A percentile compares a stretch with the other conserved stretches of the same genome.
phyloP scores from a whole-genome alignment of 2,329 filamentous ascomycete genomes.

The Seiridium cupressi region DNA sequence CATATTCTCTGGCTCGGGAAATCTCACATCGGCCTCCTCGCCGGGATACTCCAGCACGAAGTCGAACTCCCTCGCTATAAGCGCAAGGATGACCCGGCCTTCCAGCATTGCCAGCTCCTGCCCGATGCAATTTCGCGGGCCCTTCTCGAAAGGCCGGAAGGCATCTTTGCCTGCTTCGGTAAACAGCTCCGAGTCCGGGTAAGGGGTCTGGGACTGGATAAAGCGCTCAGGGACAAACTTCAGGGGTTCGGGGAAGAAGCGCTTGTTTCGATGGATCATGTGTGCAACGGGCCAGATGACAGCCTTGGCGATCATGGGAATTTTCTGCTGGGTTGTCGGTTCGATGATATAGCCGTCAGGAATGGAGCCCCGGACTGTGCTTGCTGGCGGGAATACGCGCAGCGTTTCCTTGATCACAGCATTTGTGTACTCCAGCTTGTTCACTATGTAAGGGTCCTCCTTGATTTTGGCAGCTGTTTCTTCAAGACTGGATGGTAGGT shows the following conservation, averaged over 20 bases:
- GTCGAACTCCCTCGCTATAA: slow-evolving; percentile 3
- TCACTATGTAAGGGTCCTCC: background rate
- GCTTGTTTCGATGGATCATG: background rate
- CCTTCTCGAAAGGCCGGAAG: slow-evolving; percentile 2
- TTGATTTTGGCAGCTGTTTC: background rate
- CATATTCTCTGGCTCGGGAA: background rate
- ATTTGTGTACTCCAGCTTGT: slow-evolving; percentile 1
- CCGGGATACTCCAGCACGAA: background rate
- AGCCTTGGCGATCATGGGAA: background rate
- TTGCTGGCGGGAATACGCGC: background rate
- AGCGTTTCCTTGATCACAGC: slow-evolving; percentile 7
- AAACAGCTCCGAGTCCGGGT: background rate
- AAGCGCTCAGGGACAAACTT: slow-evolving; percentile 3
- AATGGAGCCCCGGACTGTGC: background rate
- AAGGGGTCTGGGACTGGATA: background rate
- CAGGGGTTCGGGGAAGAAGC: background rate
- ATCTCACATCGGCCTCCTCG: background rate
- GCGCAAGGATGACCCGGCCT: background rate
- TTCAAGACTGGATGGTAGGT: background rate
- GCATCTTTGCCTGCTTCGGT: slow-evolving; percentile 2
- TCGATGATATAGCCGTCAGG: background rate
- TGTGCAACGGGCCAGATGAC: background rate
- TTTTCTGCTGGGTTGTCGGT: background rate
- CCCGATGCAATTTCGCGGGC: slow-evolving; percentile 4
- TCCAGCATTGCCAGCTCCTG: slow-evolving; percentile 6